A percentile compares a stretch with the other conserved stretches of the same genome.
phyloP scores from a whole-genome alignment of 2,329 filamentous ascomycete genomes.

The Arthrinium phaeospermum region DNA sequence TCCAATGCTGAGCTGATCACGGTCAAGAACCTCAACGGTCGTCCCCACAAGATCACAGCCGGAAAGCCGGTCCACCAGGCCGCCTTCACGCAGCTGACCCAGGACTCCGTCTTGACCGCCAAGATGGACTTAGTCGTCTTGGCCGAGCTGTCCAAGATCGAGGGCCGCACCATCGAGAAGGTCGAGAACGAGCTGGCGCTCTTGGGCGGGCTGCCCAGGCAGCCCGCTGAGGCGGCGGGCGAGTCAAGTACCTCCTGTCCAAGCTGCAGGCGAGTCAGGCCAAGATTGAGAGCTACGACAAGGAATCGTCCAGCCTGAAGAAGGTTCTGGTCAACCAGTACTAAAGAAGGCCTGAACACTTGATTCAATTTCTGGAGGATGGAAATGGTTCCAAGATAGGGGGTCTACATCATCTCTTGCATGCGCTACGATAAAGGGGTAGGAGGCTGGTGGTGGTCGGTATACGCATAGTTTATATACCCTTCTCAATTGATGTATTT shows the following conservation, averaged over 20 bases:
- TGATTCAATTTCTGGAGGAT: not conserved
- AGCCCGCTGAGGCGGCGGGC: slow-evolving; percentile 70
- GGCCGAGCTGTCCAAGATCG: slow-evolving; percentile 70
- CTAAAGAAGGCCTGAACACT: slow-evolving; percentile 23
- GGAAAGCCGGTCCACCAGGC: slow-evolving; percentile 87
- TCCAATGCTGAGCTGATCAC: slow-evolving; percentile 86
- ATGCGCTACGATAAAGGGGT: slow-evolving; percentile 1
- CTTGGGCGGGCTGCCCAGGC: slow-evolving; percentile 72
- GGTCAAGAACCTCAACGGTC: slow-evolving; percentile 74
- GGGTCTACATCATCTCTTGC: not conserved
- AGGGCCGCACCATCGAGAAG: slow-evolving; percentile 77
- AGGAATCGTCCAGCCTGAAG: slow-evolving; percentile 73
- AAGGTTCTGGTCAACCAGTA: slow-evolving; percentile 61
- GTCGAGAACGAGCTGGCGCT: slow-evolving; percentile 77
- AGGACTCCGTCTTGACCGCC: slow-evolving; percentile 75
- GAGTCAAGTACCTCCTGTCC: slow-evolving; percentile 73
- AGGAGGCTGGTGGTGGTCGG: slow-evolving; percentile 16
- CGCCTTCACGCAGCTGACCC: slow-evolving; percentile 75
- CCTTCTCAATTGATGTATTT: slow-evolving; percentile 23
- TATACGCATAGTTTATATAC: slow-evolving; percentile 23
- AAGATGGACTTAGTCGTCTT: slow-evolving; percentile 76
- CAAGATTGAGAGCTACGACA: slow-evolving; percentile 77
- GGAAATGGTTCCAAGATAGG: not conserved
- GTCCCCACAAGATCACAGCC: slow-evolving; percentile 77
- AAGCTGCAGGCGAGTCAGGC: slow-evolving; percentile 78